Conservation (phyloP, 2,329 filamentous ascomycete species). For the Aspergillus sp. region DNA sequence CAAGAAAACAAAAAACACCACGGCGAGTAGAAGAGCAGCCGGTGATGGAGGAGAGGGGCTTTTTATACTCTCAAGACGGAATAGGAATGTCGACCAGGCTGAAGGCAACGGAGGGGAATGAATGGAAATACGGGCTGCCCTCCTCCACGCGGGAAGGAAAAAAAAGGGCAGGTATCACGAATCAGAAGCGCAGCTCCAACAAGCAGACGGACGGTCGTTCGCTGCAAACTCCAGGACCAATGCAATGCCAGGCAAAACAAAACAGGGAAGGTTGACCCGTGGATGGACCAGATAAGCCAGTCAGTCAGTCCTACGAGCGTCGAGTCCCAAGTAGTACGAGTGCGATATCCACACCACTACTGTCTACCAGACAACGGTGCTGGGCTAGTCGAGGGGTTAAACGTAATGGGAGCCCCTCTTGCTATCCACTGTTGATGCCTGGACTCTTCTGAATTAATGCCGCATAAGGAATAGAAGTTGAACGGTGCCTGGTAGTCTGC, state of each 20-base stretch:
- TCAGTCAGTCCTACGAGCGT: not conserved
- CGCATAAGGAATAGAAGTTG: not conserved
- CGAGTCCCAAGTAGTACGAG: not conserved
- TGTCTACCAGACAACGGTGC: not conserved
- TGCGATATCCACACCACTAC: not conserved
- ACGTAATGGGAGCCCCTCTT: not conserved
- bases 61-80: not conserved
- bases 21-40: not conserved
- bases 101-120: not conserved
- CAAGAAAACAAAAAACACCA: not conserved
- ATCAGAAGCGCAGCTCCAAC: not conserved
- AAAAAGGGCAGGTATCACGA: too few relatives aligned
- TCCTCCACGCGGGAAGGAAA: too few relatives aligned
- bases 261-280: conserved; percentile 9
- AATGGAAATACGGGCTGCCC: not conserved
- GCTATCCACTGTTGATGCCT: not conserved
- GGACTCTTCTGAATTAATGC: not conserved
- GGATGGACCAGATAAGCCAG: conserved; percentile 1
- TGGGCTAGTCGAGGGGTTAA: not conserved
- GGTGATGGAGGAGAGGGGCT: not conserved
- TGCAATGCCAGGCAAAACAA: not conserved
- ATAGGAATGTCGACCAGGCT: not conserved
- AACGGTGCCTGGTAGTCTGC: not conserved
- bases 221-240: not conserved
- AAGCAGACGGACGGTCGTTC: not conserved